Evolutionary conservation across 345 rosid species (phyloP), one percentile per base, ranked within the genome.

Genomic region (Capsella bursapastoris): DNA sequence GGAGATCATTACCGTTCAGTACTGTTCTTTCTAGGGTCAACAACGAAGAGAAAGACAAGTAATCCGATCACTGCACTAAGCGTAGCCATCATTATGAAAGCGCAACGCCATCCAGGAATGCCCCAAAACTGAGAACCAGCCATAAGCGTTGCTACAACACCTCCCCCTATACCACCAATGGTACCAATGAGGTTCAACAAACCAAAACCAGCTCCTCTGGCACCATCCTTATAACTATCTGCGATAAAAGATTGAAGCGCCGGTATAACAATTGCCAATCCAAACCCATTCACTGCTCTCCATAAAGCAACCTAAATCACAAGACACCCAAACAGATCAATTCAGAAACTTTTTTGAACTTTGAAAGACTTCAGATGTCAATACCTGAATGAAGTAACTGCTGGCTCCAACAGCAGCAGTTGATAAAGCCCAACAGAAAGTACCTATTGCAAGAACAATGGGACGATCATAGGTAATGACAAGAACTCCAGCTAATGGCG

Each of bases 261-360:
- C 2, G 99, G 99, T 79, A 95, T 95, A 8, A 95, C 99, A 74
- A 95, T 92, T 0, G 99, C 99, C 4, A 95, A 74, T 50, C 97
- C 99, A 75, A 95, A 85, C 28, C 99, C 99, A 81, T 95, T 95
- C 18, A 95, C 79, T 65, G 93, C 99, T 79, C 99, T 91, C 99
- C 99, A 95, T 12, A 90, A 59, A 55, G 88, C 99, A 53, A 86
- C 97, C 81, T 91, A 87, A 11, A 5, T 37, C 68, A 31, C 32
- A 67, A 15, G 11, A 53, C 14, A 35, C 27, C 50, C n/a, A 43
- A 47, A 37, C 31, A 57, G 3, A 68, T 31, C 51, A 18, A n/a
- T 16, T 47, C 16, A 5, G 37, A 48, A 61, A 35, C 15, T 67
- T 8, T 2, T 2, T 22, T 22, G 0, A 14, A 7, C 10, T 37